A percentile compares a stretch with the other conserved stretches of the same genome.
Conservation (phyloP, 2,329 filamentous ascomycete genomes). For the Colletotrichum lini region DNA sequence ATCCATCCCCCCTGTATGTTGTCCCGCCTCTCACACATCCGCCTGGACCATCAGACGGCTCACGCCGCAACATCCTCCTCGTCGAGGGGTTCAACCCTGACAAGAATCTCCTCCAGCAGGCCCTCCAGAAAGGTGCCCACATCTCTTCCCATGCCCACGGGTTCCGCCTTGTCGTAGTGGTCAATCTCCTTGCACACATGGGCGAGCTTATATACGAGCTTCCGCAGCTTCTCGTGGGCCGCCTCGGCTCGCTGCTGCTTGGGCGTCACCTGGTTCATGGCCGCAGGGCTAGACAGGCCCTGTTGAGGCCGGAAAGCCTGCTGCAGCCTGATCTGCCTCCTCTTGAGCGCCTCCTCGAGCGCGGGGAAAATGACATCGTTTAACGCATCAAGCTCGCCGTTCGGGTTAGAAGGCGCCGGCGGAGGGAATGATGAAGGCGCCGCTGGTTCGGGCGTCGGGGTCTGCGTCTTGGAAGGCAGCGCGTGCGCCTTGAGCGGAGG, state of each 20-base stretch:
- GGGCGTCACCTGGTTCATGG: slow-evolving; percentile 65
- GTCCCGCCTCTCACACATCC: slow-evolving; percentile 26
- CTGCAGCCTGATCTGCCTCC: slow-evolving; percentile 77
- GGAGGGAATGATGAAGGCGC: slow-evolving; percentile 68
- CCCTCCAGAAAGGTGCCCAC: slow-evolving; percentile 92
- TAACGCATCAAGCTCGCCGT: slow-evolving; percentile 85
- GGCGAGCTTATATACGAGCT: slow-evolving; percentile 85
- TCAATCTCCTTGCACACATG: slow-evolving; percentile 92
- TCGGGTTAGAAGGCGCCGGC: slow-evolving; percentile 69
- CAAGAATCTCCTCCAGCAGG: slow-evolving; percentile 92
- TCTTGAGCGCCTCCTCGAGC: slow-evolving; percentile 89
- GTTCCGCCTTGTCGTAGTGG: slow-evolving; percentile 85
- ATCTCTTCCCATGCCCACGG: slow-evolving; percentile 94
- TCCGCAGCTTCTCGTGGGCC: slow-evolving; percentile 86
- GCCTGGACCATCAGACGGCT: slow-evolving; percentile 35
- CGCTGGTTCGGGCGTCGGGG: slow-evolving; percentile 50
- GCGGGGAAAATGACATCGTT: slow-evolving; percentile 94
- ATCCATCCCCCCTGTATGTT: neutral
- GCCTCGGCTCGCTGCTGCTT: slow-evolving; percentile 78
- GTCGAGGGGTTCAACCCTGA: slow-evolving; percentile 89
- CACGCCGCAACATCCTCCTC: slow-evolving; percentile 67
- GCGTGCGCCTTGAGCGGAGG: slow-evolving; percentile 45
- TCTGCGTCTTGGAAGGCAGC: slow-evolving; percentile 50
- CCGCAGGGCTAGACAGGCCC: slow-evolving; percentile 47
- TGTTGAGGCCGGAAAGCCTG: slow-evolving; percentile 61